A percentile compares a stretch with the other conserved stretches of the same genome.
Evolutionary conservation across 306 rosid species (phyloP).

Genomic region (Datisca glomerata): DNA sequence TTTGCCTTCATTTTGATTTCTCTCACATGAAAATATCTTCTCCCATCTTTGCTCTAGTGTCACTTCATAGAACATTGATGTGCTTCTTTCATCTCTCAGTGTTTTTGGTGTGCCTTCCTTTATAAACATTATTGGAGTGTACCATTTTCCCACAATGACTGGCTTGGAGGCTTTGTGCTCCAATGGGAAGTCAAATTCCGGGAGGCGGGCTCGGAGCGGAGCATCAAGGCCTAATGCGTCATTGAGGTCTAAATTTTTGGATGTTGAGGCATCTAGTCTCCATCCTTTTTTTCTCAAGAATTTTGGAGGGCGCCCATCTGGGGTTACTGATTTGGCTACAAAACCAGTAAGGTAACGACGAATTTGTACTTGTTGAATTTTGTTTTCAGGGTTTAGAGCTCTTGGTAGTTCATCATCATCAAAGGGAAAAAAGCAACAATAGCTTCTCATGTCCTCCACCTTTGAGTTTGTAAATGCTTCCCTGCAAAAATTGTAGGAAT

Average conservation of each 20-base stretch:
- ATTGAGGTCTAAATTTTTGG: slow-evolving; percentile 12
- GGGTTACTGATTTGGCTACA: slow-evolving; percentile 18
- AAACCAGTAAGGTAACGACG: slow-evolving; percentile 10
- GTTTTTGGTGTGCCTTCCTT: slow-evolving; percentile 15
- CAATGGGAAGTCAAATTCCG: slow-evolving; percentile 16
- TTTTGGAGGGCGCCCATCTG: slow-evolving; percentile 26
- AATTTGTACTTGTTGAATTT: slow-evolving; percentile 30
- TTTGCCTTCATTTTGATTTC: neutral
- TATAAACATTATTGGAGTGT: slow-evolving; percentile 30
- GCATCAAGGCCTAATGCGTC: slow-evolving; percentile 26
- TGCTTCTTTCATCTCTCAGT: slow-evolving; percentile 1
- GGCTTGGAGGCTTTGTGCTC: neutral
- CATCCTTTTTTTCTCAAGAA: slow-evolving; percentile 24
- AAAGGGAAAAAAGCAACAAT: slow-evolving; percentile 5
- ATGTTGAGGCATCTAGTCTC: slow-evolving; percentile 4
- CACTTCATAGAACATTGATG: slow-evolving; percentile 23
- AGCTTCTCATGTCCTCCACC: slow-evolving; percentile 17
- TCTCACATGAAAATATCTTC: slow-evolving; percentile 4
- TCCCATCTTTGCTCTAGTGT: slow-evolving; percentile 34
- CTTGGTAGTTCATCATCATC: slow-evolving; percentile 13
- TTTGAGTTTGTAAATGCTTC: slow-evolving; percentile 18
- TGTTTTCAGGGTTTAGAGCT: slow-evolving; percentile 17
- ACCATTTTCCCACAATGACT: slow-evolving; percentile 35
- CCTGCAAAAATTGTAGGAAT: slow-evolving; percentile 3
- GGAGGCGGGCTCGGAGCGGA: slow-evolving; percentile 18